These are phyloP conservation scores for Penicillium steckii DNA, from an alignment of 495 filamentous ascomycete genomes.

Conservation along the genomic window DNA sequence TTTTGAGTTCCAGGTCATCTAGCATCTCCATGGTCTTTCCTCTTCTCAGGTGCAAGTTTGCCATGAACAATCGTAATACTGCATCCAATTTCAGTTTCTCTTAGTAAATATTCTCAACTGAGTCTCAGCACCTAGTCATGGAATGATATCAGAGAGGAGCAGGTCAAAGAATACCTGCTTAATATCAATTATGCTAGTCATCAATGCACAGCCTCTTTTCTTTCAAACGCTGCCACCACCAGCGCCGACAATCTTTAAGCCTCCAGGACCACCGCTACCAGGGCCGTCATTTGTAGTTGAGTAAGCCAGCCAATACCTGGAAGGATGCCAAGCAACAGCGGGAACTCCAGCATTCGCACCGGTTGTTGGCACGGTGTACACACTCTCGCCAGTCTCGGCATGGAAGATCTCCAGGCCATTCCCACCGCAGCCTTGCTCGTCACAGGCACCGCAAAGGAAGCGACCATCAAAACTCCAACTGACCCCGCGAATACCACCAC, in stretches of 20 bases:
- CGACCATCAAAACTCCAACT: conserved; percentile 91
- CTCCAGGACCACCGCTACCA: conserved; percentile 66
- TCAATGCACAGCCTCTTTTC: no score
- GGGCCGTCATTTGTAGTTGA: conserved; percentile 75
- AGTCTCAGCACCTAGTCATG: no score
- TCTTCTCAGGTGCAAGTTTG: no score
- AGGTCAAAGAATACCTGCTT: no score
- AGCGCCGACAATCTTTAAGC: conserved; percentile 78
- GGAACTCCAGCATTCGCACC: conserved; percentile 50
- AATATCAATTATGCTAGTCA: no score
- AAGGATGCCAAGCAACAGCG: conserved; percentile 87
- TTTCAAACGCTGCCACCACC: conserved; percentile 37
- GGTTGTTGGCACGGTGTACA: conserved; percentile 73
- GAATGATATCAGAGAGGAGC: no score
- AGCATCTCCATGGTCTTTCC: not conserved
- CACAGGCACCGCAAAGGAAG: conserved; percentile 80
- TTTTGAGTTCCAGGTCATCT: not conserved
- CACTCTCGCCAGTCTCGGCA: conserved; percentile 81
- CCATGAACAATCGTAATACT: no score
- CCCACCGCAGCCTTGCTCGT: conserved; percentile 56
- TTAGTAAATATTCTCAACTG: no score
- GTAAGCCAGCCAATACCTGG: conserved; percentile 85
- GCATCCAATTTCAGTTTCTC: no score
- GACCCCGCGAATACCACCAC: conserved; percentile 78
- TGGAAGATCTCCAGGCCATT: conserved; percentile 73